These are phyloP conservation scores for Debaryomyces maramus DNA, from an alignment of 805 yeast species.

Conservation along the genomic window DNA sequence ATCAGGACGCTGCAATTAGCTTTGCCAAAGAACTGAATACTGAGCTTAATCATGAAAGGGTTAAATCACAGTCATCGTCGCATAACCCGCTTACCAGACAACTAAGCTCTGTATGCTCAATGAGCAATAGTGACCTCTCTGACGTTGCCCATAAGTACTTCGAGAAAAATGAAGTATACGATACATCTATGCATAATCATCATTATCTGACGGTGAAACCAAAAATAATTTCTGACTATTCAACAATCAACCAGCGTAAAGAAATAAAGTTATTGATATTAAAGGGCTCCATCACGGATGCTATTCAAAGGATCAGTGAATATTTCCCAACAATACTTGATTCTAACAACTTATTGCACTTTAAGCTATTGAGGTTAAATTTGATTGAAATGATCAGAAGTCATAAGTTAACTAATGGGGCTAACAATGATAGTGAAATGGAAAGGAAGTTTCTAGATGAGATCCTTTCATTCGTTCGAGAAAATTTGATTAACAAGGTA, in stretches of 20 bases:
- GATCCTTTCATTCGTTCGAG: slow-evolving; percentile 59
- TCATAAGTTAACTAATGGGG: slow-evolving; percentile 29
- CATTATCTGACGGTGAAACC: slow-evolving; percentile 1
- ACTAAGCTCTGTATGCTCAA: slow-evolving; percentile 9
- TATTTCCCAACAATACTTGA: slow-evolving; percentile 67
- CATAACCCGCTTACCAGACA: slow-evolving; percentile 10
- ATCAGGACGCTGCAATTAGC: slow-evolving; percentile 61
- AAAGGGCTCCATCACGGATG: slow-evolving; percentile 59
- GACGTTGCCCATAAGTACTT: slow-evolving; percentile 9
- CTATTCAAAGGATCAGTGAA: slow-evolving; percentile 57
- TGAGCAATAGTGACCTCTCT: slow-evolving; percentile 15
- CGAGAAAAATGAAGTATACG: slow-evolving; percentile 2
- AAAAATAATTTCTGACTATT: slow-evolving; percentile 37
- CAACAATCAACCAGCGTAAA: slow-evolving; percentile 53
- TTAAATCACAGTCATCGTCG: not conserved
- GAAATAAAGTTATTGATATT: slow-evolving; percentile 54
- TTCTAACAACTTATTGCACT: slow-evolving; percentile 62
- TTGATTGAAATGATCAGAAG: slow-evolving; percentile 76
- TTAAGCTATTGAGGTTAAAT: slow-evolving; percentile 68
- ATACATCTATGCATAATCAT: slow-evolving; percentile 3
- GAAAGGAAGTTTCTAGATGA: slow-evolving; percentile 52
- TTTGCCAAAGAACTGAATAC: slow-evolving; percentile 60
- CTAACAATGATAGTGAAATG: slow-evolving; percentile 19
- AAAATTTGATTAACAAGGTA: slow-evolving; percentile 61
- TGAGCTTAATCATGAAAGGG: not conserved